A percentile compares a stretch with the other conserved stretches of the same genome.
phyloP scores from a whole-genome alignment of 768 basidiomycete genomes.

The Boletus rufocinnamomeus region DNA sequence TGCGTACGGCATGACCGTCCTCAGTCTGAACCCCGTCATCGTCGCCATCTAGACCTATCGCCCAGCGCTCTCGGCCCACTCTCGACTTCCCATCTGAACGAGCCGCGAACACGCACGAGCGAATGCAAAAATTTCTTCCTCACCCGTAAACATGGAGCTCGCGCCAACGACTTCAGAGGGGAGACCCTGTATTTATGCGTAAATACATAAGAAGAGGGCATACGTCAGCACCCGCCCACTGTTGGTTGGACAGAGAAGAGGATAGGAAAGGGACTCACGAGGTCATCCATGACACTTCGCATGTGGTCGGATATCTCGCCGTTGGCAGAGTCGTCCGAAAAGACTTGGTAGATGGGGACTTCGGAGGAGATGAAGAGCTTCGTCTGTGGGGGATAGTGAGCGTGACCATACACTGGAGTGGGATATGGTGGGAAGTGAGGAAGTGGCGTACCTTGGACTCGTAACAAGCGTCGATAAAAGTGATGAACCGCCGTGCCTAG shows the following conservation, averaged over 20 bases:
- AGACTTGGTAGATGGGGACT: constrained; percentile 87
- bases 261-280: constrained; percentile 49
- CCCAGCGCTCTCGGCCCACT: constrained; percentile 66
- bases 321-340: constrained; percentile 65
- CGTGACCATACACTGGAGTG: not conserved
- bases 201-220: not conserved
- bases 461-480: constrained; percentile 96
- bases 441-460: constrained; percentile 69
- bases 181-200: constrained; percentile 57
- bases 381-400: constrained; percentile 67
- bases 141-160: constrained; percentile 92
- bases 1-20: not conserved
- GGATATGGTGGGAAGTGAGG: not conserved
- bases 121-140: constrained; percentile 97
- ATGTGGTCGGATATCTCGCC: constrained; percentile 74
- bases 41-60: not conserved
- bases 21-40: not conserved
- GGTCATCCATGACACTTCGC: constrained; percentile 92
- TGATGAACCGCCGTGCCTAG: constrained; percentile 93
- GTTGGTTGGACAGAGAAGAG: not conserved
- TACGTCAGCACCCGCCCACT: not conserved
- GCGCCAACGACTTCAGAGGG: constrained; percentile 72
- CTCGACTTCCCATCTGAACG: constrained; percentile 88
- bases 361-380: constrained; percentile 92
- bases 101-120: constrained; percentile 88